phyloP scores from a whole-genome alignment of 78 protist genomes.

The Dictyostelium intermedium region DNA sequence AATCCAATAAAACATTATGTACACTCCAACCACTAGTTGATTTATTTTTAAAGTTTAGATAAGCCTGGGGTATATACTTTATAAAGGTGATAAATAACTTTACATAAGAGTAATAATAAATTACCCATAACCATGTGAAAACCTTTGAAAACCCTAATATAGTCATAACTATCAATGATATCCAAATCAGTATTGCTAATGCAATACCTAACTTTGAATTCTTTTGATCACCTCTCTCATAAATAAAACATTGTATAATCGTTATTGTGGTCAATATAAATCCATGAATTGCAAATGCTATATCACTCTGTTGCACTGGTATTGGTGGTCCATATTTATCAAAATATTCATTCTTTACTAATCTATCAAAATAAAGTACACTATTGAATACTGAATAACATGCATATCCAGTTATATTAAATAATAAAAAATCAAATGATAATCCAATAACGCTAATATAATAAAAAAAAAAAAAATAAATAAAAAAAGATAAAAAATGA shows the following conservation, averaged over 20 bases:
- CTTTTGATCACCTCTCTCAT: conserved; percentile 77
- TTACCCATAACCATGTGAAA: conserved; percentile 58
- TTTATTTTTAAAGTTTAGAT: conserved; percentile 81
- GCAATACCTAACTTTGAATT: not conserved
- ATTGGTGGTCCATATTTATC: conserved; percentile 28
- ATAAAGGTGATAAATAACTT: conserved; percentile 87
- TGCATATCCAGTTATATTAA: conserved; percentile 89
- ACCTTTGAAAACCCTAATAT: not conserved
- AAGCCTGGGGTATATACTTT: conserved; percentile 93
- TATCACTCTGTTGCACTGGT: conserved; percentile 91
- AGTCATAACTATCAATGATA: conserved; percentile 11
- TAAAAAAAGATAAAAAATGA: not conserved
- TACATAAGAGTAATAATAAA: conserved; percentile 66
- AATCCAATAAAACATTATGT: conserved; percentile 91
- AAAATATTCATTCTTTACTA: conserved; percentile 69
- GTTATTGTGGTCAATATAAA: conserved; percentile 75
- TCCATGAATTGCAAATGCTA: conserved; percentile 93
- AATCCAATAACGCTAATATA: conserved; percentile 86
- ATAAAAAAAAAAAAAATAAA: no score
- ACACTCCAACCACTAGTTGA: conserved; percentile 94
- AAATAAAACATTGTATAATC: conserved; percentile 84
- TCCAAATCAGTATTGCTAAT: conserved; percentile 10
- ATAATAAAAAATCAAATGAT: conserved; percentile 80
- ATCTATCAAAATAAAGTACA: conserved; percentile 27
- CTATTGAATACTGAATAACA: conserved; percentile 87